Percentiles rank a stretch among this genome's conserved stretches.
phyloP scores from a whole-genome alignment of 805 yeast genomes.

The Yamadazyma phyllophila region DNA sequence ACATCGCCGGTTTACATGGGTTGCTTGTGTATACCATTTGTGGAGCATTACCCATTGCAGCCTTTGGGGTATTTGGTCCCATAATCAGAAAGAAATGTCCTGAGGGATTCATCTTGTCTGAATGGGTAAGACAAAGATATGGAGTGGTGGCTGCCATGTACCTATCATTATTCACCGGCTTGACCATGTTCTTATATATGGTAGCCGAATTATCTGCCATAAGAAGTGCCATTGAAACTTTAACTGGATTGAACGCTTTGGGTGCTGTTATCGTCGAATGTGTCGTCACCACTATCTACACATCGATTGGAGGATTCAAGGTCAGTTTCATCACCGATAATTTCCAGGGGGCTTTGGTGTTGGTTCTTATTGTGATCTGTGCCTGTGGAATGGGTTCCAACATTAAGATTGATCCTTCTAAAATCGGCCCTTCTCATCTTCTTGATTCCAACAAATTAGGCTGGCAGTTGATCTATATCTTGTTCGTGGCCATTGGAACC shows the following conservation, averaged over 20 bases:
- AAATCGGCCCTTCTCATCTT: conserved; percentile 62
- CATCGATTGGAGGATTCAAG: conserved; percentile 84
- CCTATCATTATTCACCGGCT: conserved; percentile 74
- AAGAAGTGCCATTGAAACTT: conserved; percentile 68
- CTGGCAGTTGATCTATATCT: conserved; percentile 84
- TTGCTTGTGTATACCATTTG: conserved; percentile 73
- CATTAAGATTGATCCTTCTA: conserved; percentile 61
- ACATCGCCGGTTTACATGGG: conserved; percentile 84
- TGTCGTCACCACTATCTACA: conserved; percentile 82
- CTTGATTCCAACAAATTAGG: conserved; percentile 69
- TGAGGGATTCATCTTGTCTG: conserved; percentile 86
- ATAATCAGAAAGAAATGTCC: conserved; percentile 76
- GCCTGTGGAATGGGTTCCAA: conserved; percentile 76
- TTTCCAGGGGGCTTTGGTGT: conserved; percentile 74
- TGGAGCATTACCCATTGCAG: conserved; percentile 79
- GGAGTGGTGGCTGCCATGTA: conserved; percentile 73
- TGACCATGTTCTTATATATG: conserved; percentile 84
- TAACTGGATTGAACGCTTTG: conserved; percentile 76
- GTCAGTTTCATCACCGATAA: conserved; percentile 87
- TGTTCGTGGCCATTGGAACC: conserved; percentile 82
- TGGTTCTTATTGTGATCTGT: conserved; percentile 65
- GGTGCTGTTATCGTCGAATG: conserved; percentile 84
- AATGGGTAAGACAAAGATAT: conserved; percentile 86
- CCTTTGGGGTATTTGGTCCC: conserved; percentile 86
- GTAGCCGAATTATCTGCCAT: conserved; percentile 83